These are phyloP conservation scores for Tylopilus orsonianus DNA, from an alignment of 1,284 basidiomycete species.

Conservation along the genomic window DNA sequence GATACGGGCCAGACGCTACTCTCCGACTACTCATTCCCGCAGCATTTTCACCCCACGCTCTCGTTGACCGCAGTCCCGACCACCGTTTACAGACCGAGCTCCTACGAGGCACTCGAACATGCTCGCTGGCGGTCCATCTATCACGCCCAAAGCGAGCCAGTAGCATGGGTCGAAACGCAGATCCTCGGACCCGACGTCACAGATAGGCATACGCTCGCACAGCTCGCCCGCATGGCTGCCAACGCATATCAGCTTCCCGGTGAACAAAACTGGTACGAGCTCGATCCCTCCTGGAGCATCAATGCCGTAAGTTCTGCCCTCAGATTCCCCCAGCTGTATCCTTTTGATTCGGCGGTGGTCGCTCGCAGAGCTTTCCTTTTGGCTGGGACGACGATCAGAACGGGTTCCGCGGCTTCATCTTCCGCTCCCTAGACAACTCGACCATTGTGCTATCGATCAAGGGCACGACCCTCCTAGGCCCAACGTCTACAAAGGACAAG, in stretches of 20 bases:
- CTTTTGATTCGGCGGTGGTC: conserved; percentile 6
- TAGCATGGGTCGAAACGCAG: conserved; percentile 58
- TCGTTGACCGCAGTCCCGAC: conserved; percentile 53
- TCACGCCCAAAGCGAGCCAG: conserved; percentile 45
- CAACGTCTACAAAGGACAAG: conserved; percentile 91
- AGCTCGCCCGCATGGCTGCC: conserved; percentile 87
- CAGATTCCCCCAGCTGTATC: not conserved
- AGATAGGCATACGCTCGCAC: conserved; percentile 79
- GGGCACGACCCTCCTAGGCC: conserved; percentile 83
- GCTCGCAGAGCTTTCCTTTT: conserved; percentile 74
- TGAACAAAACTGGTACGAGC: conserved; percentile 79
- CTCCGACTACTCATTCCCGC: conserved; percentile 10
- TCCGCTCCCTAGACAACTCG: conserved; percentile 74
- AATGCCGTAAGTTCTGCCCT: conserved; percentile 45
- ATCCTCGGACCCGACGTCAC: conserved; percentile 70
- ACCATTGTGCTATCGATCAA: conserved; percentile 93
- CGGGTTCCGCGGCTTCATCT: conserved; percentile 92
- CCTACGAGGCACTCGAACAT: conserved; percentile 47
- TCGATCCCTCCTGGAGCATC: conserved; percentile 72
- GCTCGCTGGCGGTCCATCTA: conserved; percentile 53
- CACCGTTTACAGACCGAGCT: conserved; percentile 60
- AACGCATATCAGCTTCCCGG: conserved; percentile 83
- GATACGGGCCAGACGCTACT: conserved; percentile 8
- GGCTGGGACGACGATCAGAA: conserved; percentile 85
- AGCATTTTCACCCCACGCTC: conserved; percentile 17